Base-by-base conservation (phyloP, 202 grass and related monocot species). In the Alloteropsis angusta region DNA sequence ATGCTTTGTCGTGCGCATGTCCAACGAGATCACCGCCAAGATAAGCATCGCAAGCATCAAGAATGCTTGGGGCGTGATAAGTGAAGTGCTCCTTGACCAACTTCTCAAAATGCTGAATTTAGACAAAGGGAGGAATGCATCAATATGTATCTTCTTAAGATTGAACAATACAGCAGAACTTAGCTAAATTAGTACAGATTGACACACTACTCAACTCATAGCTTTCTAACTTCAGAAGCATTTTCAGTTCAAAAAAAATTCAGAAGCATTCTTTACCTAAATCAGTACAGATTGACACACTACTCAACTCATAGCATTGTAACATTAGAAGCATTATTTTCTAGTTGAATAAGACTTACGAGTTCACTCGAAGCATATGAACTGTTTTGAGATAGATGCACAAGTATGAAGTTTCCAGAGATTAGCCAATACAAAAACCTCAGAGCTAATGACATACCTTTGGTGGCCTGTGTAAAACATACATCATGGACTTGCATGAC, bases 401-500 rank as follows among this genome's bases (percentile, higher is more conserved):
- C 57, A 42, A 4, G 45, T 78, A 78, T 15, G 13, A 52, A 50
- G 14, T 73, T 87, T 55, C 59, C 38, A 71, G 36, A 75, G 32
- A 76, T 59, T 13, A 50, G 54, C 4, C 21, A 23, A 6, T 72
- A 41, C 1, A 72, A 30, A 72, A 49, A 49, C 45, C 25, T 58
- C 7, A 67, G 81, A 86, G 9, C 9, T 77, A 19, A 77, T 13
- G 18, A 42, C 43, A 68, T 83, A 90, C 96, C 96, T 93, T 99
- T 38, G 96, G 96, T 70, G 96, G 96, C 49, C 86, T 93, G 43
- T 80, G 81, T 54, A 96, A 74, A 68, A 91, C 41, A 57, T 99
- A 96, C 77, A 93, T 61, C 88, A 96, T 99, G 60, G 90, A 96
- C 65, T 91, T 99, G 92, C 96, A 93, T 42, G 90, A 93, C 52